Evolutionary conservation across 768 basidiomycete species (phyloP), one percentile per base, ranked within the genome.

Genomic region (Suillus paluster): DNA sequence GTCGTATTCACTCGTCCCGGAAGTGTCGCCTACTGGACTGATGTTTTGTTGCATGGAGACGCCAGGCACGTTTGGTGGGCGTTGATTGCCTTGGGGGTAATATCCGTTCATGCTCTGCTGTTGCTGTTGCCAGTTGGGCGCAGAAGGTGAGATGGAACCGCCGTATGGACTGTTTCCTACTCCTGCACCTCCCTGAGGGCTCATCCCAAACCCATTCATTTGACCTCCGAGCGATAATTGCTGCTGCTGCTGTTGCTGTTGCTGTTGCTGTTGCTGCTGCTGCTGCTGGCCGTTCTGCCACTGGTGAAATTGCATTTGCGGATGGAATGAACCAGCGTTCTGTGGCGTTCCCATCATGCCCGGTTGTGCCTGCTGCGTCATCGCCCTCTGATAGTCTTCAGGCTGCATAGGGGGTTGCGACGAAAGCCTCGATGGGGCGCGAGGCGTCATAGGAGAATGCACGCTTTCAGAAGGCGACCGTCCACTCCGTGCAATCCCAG

Each of bases 401-500:
- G 84, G 78, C 62, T 79, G 80, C 78, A 87, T 75, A 38, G 85
- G 83, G 57, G 84, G 79, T 34, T 80, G 77, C 27, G 75, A 75
- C 53, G 73, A 74, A 56, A 74, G 74, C 38, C 73, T 71, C 39
- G 73, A 74, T 2, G 74, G 72, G 5, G 73, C 70, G 46, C 78
- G 75, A 27, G 79, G 78, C 5, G 77, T 79, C 67, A 78, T 77
- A 2, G 80, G 81, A 2, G 81, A 82, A 59, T 78, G 77, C 3
- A 79, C 77, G 39, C 81, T 78, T 63, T 92, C 90, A 19, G 89
- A 86, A n/a, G 91, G 91, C 45, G 91, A 91, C 59, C 90, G 81
- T 55, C 85, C 84, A 66, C 86, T 91, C 67, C 91, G 80, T 23
- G 90, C 88, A 57, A 92, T 92, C 14, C 90, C 90, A 0, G 89